Evolutionary conservation across 2,329 filamentous ascomycete genomes (phyloP).

Genomic region (Aureobasidium sp.): DNA sequence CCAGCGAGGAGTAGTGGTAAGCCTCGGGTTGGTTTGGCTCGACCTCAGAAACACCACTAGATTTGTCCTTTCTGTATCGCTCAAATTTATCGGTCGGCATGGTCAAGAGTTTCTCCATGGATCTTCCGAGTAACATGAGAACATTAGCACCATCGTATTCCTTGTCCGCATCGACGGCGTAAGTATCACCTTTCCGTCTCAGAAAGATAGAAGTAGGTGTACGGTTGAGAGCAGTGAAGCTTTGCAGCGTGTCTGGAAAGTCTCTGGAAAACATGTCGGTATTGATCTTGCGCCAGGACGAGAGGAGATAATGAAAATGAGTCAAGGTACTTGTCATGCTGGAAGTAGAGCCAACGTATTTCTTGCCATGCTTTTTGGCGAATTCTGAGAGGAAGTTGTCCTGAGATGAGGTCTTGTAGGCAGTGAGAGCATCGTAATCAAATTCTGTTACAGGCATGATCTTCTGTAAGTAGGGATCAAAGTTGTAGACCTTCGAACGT

Average conservation of each 20-base stretch:
- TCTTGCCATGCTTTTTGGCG: conserved; percentile 58
- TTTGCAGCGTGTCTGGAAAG: conserved; percentile 47
- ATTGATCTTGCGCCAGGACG: conserved; percentile 69
- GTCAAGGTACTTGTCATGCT: conserved; percentile 84
- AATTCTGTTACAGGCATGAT: conserved; percentile 95
- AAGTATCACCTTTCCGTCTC: conserved; percentile 71
- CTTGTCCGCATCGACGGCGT: conserved; percentile 95
- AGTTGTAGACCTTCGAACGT: conserved; percentile 84
- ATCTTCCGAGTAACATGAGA: conserved; percentile 85
- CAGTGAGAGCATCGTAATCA: conserved; percentile 76
- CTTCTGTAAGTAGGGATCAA: conserved; percentile 84
- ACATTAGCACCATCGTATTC: conserved; percentile 78
- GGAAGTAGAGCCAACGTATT: conserved; percentile 90
- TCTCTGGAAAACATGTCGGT: conserved; percentile 55
- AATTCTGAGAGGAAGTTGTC: conserved; percentile 64
- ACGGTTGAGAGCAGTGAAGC: conserved; percentile 64
- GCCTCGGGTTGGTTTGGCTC: conserved; percentile 65
- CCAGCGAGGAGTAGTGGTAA: conserved; percentile 79
- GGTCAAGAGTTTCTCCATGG: conserved; percentile 92
- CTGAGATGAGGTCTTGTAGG: conserved; percentile 86
- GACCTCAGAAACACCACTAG: conserved; percentile 61
- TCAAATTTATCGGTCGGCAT: conserved; percentile 76
- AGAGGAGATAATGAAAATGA: conserved; percentile 90
- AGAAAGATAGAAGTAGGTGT: conserved; percentile 75
- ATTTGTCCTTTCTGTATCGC: conserved; percentile 63